Evolutionary conservation across 306 rosid genomes (phyloP).

Genomic region (Oxytropis ochrocephala): DNA sequence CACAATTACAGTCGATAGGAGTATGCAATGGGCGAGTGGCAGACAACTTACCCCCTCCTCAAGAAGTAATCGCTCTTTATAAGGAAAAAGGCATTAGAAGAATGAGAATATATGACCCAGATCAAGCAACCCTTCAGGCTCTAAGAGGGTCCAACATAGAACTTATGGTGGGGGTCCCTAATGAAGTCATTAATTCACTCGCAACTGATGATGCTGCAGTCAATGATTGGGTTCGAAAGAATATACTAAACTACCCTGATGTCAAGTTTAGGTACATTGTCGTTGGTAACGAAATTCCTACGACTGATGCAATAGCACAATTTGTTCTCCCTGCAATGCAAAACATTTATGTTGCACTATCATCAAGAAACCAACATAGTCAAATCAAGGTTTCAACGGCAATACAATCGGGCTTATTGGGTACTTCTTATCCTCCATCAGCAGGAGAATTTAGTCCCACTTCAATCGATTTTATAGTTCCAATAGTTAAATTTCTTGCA

Average conservation of each 20-base stretch:
- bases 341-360: constrained; percentile 25
- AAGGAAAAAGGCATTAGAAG: constrained; percentile 23
- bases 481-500: constrained; percentile 32
- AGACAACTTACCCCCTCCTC: constrained; percentile 18
- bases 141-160: constrained; percentile 48
- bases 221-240: constrained; percentile 28
- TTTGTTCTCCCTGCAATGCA: constrained; percentile 26
- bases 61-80: constrained; percentile 33
- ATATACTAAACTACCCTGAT: constrained; percentile 18
- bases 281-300: constrained; percentile 48
- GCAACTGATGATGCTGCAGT: constrained; percentile 14
- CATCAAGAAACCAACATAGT: constrained; percentile 24
- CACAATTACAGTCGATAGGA: constrained; percentile 20
- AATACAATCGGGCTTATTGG: constrained; percentile 23
- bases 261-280: constrained; percentile 40
- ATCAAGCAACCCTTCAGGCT: constrained; percentile 25
- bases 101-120: constrained; percentile 34
- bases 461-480: constrained; percentile 26
- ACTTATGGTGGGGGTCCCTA: constrained; percentile 28
- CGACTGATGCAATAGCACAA: neutral
- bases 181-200: constrained; percentile 12
- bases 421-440: constrained; percentile 39
- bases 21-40: constrained; percentile 34
- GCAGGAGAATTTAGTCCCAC: constrained; percentile 10
- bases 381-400: constrained; percentile 49